Conservation (phyloP, 306 rosid species). For the Lotus japonicus region DNA sequence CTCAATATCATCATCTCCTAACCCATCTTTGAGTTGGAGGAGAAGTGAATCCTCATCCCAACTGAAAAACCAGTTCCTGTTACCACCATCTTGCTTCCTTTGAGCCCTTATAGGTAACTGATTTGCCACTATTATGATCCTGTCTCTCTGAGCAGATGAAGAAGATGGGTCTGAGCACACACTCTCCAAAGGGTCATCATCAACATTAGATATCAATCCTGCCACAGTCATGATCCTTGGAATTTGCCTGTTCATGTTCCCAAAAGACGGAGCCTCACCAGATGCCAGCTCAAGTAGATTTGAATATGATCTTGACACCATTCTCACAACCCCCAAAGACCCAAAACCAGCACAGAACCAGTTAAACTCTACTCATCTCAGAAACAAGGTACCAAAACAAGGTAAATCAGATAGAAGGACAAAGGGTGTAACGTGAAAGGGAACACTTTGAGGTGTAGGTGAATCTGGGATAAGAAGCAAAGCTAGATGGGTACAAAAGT, state of each 20-base stretch:
- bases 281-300: conserved; percentile 49
- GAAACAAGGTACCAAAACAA: neutral
- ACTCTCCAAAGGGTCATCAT: conserved; percentile 54
- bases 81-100: conserved; percentile 31
- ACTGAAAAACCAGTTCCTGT: conserved; percentile 51
- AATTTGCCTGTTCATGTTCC: conserved; percentile 43
- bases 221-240: conserved; percentile 71
- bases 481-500: neutral
- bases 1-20: conserved; percentile 71
- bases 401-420: neutral
- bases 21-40: conserved; percentile 66
- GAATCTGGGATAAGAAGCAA: neutral
- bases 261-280: conserved; percentile 56
- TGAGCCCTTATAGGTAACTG: conserved; percentile 76
- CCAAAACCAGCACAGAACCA: neutral
- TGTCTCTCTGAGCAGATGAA: conserved; percentile 42
- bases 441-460: neutral
- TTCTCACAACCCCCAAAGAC: neutral
- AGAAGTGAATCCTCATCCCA: conserved; percentile 77
- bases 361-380: neutral
- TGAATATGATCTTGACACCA: conserved; percentile 39
- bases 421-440: neutral
- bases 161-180: conserved; percentile 47
- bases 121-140: conserved; percentile 74
- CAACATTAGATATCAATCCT: conserved; percentile 60